Conservation (phyloP, 75 land plant genomes). For the Ceratopteris richardii region DNA sequence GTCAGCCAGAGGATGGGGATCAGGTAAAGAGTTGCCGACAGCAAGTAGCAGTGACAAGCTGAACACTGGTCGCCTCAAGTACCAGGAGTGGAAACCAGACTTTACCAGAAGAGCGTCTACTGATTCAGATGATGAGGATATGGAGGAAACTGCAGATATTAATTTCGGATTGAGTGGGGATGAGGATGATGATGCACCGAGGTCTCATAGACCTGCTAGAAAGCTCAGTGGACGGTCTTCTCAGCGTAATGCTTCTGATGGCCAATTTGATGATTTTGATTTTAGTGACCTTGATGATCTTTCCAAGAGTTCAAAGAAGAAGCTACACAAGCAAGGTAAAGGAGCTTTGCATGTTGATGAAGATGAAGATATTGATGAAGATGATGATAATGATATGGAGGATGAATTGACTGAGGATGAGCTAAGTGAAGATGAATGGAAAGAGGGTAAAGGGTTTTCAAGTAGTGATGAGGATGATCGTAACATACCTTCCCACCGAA, state of each 20-base stretch:
- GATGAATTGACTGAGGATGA: conserved; percentile 1
- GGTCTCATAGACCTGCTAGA: background rate
- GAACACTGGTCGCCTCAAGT: background rate
- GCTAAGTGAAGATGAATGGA: background rate
- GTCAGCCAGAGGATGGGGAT: background rate
- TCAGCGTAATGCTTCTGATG: background rate
- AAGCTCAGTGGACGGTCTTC: background rate
- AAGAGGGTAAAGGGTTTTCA: background rate
- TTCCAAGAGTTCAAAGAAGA: background rate
- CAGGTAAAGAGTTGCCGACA: background rate
- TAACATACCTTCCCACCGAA: too few relatives aligned
- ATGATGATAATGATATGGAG: background rate
- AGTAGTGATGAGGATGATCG: background rate
- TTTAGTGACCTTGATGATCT: conserved; percentile 1
- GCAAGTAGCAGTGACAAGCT: too few relatives aligned
- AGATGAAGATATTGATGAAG: conserved; percentile 5
- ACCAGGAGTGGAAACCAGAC: conserved; percentile 3
- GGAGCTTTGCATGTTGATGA: conserved; percentile 1
- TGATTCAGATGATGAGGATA: conserved; percentile 1
- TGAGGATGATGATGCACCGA: background rate
- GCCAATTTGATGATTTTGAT: too few relatives aligned
- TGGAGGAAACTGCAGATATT: conserved; percentile 8
- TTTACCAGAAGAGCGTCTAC: background rate
- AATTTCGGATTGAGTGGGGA: background rate
- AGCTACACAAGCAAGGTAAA: background rate